These are phyloP conservation scores for Artemisia annua DNA, from an alignment of 129 eudicot species.

Conservation along the genomic window DNA sequence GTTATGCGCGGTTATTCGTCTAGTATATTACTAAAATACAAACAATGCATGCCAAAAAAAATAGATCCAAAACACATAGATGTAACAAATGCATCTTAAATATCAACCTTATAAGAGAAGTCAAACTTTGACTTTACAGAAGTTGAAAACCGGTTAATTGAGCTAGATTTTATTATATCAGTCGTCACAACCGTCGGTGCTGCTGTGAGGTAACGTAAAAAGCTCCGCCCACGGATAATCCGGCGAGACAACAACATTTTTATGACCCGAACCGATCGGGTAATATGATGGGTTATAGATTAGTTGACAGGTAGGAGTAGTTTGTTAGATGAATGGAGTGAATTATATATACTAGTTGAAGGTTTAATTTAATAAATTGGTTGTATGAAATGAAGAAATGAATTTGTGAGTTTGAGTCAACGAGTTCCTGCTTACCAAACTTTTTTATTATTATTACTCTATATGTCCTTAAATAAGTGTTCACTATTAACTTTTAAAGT, in stretches of 20 bases:
- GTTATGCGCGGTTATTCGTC: too few relatives aligned
- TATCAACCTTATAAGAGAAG: conserved; percentile 28
- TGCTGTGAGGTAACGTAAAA: conserved; percentile 26
- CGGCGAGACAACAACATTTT: conserved; percentile 53
- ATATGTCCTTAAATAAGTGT: too few relatives aligned
- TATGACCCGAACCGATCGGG: conserved; percentile 12
- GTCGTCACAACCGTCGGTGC: conserved; percentile 26
- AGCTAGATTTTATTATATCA: conserved; percentile 9
- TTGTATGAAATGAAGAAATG: neutral
- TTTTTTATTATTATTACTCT: neutral
- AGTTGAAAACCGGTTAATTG: conserved; percentile 13
- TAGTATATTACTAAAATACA: too few relatives aligned
- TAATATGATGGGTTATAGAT: neutral
- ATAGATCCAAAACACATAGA: neutral
- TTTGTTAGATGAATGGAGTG: neutral
- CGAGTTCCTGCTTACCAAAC: conserved; percentile 18
- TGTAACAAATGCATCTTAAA: neutral
- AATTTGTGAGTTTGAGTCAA: conserved; percentile 19
- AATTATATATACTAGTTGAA: neutral
- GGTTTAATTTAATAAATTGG: neutral
- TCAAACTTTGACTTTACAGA: conserved; percentile 30
- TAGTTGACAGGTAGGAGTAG: neutral
- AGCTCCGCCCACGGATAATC: conserved; percentile 39
- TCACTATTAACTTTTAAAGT: too few relatives aligned
- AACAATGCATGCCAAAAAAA: conserved; percentile 5